Base-by-base conservation (phyloP, 164 flowering plant species). In the Annona squamosa region DNA sequence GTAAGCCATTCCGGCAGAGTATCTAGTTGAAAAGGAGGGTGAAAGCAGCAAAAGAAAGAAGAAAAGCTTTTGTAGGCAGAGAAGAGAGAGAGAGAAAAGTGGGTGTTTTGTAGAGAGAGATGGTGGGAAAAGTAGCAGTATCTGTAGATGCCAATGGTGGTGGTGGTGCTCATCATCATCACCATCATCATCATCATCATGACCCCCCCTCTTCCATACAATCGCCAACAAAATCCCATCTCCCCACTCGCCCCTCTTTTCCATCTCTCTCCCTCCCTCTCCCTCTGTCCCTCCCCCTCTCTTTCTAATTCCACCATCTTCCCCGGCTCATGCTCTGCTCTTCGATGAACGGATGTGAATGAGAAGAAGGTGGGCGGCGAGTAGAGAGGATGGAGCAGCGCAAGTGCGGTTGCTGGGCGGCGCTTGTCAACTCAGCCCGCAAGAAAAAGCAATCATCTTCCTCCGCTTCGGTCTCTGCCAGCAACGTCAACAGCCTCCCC, bases 351-450 rank as follows among this genome's bases (percentile, higher is more conserved):
- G 46, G 56, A 45, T 76, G 46, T 75, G 78, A 74, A 79, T 78
- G 80, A 81, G 78, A 19, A 74, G 48, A 63, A 45, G 70, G 3
- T 48, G 7, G 71, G 4, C 48, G 17, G 9, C 56, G 73, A 56
- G 5, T 26, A 48, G 69, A 43, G 41, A 46, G 71, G 74, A 68
- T 9, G 1, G 81, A 81, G 91, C 85, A 85, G 59, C 19, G 78
- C 61, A 86, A 88, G 76, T 90, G 92, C 74, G 95, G 97, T 47
- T 93, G 98, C 71, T 93, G 95, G 76, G 80, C 89, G 57, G 84
- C 86, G 46, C 73, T 91, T 5, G 86, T 74, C 73, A 84, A 87
- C 65, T 79, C 59, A 52, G 9, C 13, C 59, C 87, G 48, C 86
- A 84, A 77, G 78, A 78, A 68, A 87, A 84, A 57, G 47, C 82